Evolutionary conservation across 73 alveolate species (phyloP), one percentile per base, ranked within the genome.

Genomic region (Blepharisma japonicum): DNA sequence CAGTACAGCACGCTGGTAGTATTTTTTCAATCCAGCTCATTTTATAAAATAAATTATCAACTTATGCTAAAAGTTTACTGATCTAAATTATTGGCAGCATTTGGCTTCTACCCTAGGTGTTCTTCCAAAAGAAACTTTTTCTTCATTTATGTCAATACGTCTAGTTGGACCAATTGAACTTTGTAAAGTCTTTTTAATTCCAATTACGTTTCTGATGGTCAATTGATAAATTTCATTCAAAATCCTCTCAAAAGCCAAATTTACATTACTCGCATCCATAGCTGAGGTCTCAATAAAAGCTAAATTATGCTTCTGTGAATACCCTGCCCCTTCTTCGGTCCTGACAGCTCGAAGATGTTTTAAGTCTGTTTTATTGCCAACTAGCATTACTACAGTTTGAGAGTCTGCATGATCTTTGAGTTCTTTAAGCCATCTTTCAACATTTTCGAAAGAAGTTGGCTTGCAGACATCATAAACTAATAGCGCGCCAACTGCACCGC

Each of bases 401-500:
- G 56, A 45, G 2, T 70, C 80, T 70, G 80, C 80, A 70, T 38
- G 61, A n/a, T 70, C 80, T 70, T 70, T 45, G 11, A 70, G 27
- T 2, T 25, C 61, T 70, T 70, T 70, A 18, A 70, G 80, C 66
- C 80, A 70, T n/a, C 71, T 38, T 14, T 11, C 71, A 25, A 71
- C 56, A 38, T 45, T 71, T 25, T 66, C 83, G 45, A 71, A 56
- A 11, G 86, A 71, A 14, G 46, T 20, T 45, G 50, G 8, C 14
- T 68, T 79, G 56, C 76, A 27, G 25, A 72, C 83, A 53, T 81
- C 89, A 18, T 49, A 72, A 21, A 81, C 89, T 49, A 81, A 20
- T 78, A 77, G 53, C 0, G 81, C 77, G 6, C 88, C 88, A 14
- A 70, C 88, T 21, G 89, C 84, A 6, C 81, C 81, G 6, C 86